Conservation (phyloP, 2,329 filamentous ascomycete species). For the Microcera coccophila region DNA sequence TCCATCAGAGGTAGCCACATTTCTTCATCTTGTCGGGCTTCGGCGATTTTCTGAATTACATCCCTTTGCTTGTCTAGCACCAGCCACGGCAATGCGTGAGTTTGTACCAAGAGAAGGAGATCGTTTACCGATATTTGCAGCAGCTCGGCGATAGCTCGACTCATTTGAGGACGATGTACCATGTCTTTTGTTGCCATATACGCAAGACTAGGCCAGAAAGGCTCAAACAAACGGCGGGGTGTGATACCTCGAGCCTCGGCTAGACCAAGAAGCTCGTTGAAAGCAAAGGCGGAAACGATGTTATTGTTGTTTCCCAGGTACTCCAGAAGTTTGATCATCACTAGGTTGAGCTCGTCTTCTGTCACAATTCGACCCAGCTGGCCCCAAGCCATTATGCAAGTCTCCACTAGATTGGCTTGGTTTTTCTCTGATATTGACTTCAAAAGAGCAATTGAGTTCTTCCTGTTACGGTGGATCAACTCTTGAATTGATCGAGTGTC, state of each 20-base stretch:
- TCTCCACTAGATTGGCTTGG: constrained; percentile 68
- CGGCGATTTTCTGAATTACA: constrained; percentile 75
- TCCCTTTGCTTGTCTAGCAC: constrained; percentile 75
- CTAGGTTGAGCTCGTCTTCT: constrained; percentile 81
- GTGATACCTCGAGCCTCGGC: constrained; percentile 61
- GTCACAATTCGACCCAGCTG: constrained; percentile 72
- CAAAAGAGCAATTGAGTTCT: constrained; percentile 66
- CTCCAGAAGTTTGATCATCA: constrained; percentile 77
- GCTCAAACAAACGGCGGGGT: constrained; percentile 68
- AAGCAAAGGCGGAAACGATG: constrained; percentile 75
- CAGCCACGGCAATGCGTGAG: constrained; percentile 79
- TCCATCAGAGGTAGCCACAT: constrained; percentile 54
- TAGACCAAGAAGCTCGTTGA: constrained; percentile 74
- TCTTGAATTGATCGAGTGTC: constrained; percentile 18
- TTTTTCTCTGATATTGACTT: constrained; percentile 68
- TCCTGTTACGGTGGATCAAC: constrained; percentile 48
- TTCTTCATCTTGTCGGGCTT: constrained; percentile 68
- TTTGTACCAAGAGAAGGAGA: constrained; percentile 72
- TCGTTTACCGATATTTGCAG: constrained; percentile 71
- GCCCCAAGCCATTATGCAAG: constrained; percentile 81
- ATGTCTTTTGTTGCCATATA: constrained; percentile 81
- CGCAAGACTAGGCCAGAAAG: constrained; percentile 85
- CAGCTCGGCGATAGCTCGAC: constrained; percentile 74
- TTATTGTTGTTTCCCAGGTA: constrained; percentile 81
- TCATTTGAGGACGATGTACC: constrained; percentile 73